Evolutionary conservation across 495 filamentous ascomycete genomes (phyloP).

Genomic region (Lepraria neglecta): DNA sequence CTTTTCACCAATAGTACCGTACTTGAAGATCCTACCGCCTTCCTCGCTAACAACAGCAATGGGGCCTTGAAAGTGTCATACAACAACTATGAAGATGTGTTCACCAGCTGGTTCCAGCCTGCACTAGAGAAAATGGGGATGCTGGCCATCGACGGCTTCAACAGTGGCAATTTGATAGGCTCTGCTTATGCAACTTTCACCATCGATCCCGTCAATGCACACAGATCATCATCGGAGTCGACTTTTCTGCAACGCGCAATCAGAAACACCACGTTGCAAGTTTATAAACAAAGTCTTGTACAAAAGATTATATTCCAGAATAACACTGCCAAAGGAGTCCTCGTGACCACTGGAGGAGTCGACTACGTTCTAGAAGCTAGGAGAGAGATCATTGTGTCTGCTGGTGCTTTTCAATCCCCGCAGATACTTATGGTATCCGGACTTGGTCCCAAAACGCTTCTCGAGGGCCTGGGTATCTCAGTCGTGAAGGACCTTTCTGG

Average conservation of each 20-base stretch:
- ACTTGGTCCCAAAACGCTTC: conserved; percentile 40
- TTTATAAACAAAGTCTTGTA: neutral
- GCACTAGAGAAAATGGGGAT: conserved; percentile 35
- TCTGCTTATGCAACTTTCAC: conserved; percentile 22
- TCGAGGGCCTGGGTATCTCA: conserved; percentile 34
- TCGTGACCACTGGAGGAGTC: conserved; percentile 29
- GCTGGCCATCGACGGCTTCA: conserved; percentile 31
- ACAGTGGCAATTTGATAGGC: conserved; percentile 34
- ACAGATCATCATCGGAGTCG: conserved; percentile 28
- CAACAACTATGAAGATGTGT: neutral
- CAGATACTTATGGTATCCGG: conserved; percentile 57
- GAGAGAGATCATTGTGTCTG: conserved; percentile 54
- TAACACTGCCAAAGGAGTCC: conserved; percentile 4
- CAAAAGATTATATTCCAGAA: conserved; percentile 17
- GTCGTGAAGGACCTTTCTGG: conserved; percentile 37
- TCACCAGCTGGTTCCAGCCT: neutral
- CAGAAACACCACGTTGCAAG: conserved; percentile 22
- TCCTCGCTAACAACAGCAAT: neutral
- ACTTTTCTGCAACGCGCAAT: conserved; percentile 28
- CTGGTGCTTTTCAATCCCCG: conserved; percentile 52
- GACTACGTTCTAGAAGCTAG: neutral
- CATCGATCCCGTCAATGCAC: conserved; percentile 25
- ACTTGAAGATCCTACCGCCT: neutral
- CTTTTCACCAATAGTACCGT: conserved; percentile 39
- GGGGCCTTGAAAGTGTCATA: neutral